These are phyloP conservation scores for Kwoniella europaea DNA, from an alignment of 768 basidiomycete species.

Conservation along the genomic window DNA sequence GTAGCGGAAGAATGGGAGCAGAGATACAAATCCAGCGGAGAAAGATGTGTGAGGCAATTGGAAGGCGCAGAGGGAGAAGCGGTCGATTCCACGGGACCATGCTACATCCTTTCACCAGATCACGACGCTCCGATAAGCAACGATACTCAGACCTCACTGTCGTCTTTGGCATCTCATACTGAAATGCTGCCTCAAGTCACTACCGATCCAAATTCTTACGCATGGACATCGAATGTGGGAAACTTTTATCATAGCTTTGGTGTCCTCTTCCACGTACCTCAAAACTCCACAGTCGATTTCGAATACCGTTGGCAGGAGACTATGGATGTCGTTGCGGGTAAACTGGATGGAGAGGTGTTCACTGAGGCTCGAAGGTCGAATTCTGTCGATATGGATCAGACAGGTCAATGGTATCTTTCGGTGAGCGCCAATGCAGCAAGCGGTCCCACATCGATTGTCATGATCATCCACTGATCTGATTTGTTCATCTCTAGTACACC, in stretches of 20 bases:
- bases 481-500: conserved; percentile 4
- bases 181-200: background rate
- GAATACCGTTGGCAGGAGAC: conserved; percentile 29
- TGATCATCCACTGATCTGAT: too few relatives aligned
- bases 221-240: conserved; percentile 16
- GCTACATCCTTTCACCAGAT: conserved; percentile 30
- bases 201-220: background rate
- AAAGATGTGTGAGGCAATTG: conserved; percentile 32
- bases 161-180: conserved; percentile 4
- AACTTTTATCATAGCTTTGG: conserved; percentile 39
- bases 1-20: conserved; percentile 45
- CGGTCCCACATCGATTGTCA: background rate
- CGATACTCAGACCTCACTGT: conserved; percentile 1
- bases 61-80: background rate
- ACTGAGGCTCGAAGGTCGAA: conserved; percentile 29
- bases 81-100: conserved; percentile 13
- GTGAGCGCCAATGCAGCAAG: conserved; percentile 30
- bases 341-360: conserved; percentile 42
- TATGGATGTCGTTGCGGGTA: conserved; percentile 17
- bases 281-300: conserved; percentile 23
- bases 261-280: conserved; percentile 30
- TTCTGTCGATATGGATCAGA: conserved; percentile 17
- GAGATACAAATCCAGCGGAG: conserved; percentile 4
- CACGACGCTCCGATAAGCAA: background rate
- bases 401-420: conserved; percentile 38